Conservation (phyloP, 768 basidiomycete species). For the Calvatia gigantea region DNA sequence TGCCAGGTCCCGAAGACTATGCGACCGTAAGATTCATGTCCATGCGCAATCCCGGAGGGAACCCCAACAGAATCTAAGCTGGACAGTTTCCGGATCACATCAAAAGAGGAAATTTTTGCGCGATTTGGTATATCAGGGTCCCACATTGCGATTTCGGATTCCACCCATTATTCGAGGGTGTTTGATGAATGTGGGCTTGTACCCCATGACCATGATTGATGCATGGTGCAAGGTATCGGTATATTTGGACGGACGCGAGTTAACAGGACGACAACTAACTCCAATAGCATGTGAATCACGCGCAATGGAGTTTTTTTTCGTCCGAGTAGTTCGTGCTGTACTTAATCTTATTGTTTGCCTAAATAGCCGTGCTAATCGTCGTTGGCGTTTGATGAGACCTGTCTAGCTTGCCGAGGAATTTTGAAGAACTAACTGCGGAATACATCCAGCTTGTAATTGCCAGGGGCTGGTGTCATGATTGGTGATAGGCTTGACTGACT, state of each 20-base stretch:
- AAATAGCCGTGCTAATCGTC: not conserved
- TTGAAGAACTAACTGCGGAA: not conserved
- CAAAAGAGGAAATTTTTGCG: not conserved
- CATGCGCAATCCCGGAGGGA: not conserved
- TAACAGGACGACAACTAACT: not conserved
- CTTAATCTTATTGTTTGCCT: not conserved
- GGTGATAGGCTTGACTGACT: not conserved
- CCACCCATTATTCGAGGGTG: not conserved
- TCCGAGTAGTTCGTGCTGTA: constrained; percentile 3
- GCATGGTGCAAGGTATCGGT: not conserved
- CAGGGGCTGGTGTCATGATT: not conserved
- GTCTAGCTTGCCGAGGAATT: not conserved
- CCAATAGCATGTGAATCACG: not conserved
- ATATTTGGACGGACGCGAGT: constrained; percentile 2
- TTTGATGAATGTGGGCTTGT: not conserved
- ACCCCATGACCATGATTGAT: not conserved
- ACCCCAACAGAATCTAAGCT: not conserved
- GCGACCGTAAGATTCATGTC: not conserved
- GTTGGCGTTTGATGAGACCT: not conserved
- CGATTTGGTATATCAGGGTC: constrained; percentile 2
- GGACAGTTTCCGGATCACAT: constrained; percentile 6
- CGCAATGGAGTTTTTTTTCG: not conserved
- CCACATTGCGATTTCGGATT: not conserved
- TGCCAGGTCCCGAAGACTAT: not conserved
- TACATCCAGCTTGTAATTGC: not conserved